phyloP scores from a whole-genome alignment of 225 moss, liverwort and hornwort genomes.

The Marchantia polymorpha region DNA sequence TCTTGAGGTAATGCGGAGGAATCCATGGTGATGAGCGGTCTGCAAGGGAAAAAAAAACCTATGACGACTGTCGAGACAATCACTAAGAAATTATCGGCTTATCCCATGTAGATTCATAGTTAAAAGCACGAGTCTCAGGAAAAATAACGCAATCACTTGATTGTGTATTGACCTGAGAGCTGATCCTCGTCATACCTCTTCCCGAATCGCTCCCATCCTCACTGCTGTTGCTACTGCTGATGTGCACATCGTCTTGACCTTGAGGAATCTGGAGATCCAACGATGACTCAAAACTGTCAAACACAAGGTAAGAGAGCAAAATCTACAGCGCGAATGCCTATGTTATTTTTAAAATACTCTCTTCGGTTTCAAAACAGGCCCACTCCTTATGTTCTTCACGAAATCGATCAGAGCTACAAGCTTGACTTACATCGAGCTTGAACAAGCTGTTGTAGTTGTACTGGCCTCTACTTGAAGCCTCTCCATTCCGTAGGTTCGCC shows the following conservation, averaged over 20 bases:
- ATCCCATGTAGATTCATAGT: too few relatives aligned
- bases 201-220: slow-evolving; percentile 23
- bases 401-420: background rate
- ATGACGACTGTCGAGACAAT: too few relatives aligned
- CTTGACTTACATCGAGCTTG: slow-evolving; percentile 45
- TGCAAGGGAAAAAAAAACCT: too few relatives aligned
- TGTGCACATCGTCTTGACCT: slow-evolving; percentile 23
- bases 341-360: background rate
- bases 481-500: slow-evolving; percentile 31
- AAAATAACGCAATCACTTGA: too few relatives aligned
- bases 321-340: background rate
- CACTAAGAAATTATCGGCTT: too few relatives aligned
- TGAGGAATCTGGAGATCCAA: slow-evolving; percentile 32
- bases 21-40: too few relatives aligned
- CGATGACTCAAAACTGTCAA: slow-evolving; percentile 32
- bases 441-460: slow-evolving; percentile 43
- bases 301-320: slow-evolving; percentile 14
- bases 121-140: too few relatives aligned
- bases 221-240: slow-evolving; percentile 30
- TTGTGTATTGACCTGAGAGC: background rate
- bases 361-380: background rate
- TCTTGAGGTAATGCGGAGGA: too few relatives aligned
- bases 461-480: slow-evolving; percentile 33
- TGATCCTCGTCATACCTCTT: slow-evolving; percentile 28
- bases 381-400: background rate